Percentiles rank a stretch among this genome's conserved stretches.
These are phyloP conservation scores for Cryphonectria japonica DNA, from an alignment of 2,329 filamentous ascomycete genomes.

Conservation along the genomic window DNA sequence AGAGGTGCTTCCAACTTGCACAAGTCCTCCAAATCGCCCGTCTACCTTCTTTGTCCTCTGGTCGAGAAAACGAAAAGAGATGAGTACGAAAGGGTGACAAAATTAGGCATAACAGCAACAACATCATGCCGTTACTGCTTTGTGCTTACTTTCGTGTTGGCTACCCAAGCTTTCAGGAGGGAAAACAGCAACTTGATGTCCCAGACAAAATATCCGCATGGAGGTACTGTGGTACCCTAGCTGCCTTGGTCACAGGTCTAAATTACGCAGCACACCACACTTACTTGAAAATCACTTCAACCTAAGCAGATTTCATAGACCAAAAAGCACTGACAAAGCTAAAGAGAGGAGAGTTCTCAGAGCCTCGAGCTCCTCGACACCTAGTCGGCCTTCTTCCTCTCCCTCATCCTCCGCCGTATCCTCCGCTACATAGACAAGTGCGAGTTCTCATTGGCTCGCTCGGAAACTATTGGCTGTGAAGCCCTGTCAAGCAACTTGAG, in stretches of 20 bases:
- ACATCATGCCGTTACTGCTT: neutral
- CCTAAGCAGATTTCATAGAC: neutral
- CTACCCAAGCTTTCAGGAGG: neutral
- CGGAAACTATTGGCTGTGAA: slow-evolving; percentile 2
- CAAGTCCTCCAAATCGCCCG: too few relatives aligned
- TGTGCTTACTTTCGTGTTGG: neutral
- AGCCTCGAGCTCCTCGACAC: neutral
- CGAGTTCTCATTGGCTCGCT: neutral
- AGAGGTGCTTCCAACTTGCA: too few relatives aligned
- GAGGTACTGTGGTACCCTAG: neutral
- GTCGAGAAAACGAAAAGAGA: neutral
- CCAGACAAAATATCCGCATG: neutral
- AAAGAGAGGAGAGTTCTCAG: neutral
- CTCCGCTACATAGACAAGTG: neutral
- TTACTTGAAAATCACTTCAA: neutral
- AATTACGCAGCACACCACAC: neutral
- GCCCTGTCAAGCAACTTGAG: neutral
- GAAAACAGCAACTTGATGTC: neutral
- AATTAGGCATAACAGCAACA: neutral
- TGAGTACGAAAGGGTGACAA: neutral
- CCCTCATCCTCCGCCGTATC: neutral
- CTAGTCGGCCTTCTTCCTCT: neutral
- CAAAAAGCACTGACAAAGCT: neutral
- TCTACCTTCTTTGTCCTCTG: neutral
- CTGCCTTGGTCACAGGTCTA: neutral